Base-by-base conservation (phyloP, 768 basidiomycete genomes). In the Tulasnella calospora region DNA sequence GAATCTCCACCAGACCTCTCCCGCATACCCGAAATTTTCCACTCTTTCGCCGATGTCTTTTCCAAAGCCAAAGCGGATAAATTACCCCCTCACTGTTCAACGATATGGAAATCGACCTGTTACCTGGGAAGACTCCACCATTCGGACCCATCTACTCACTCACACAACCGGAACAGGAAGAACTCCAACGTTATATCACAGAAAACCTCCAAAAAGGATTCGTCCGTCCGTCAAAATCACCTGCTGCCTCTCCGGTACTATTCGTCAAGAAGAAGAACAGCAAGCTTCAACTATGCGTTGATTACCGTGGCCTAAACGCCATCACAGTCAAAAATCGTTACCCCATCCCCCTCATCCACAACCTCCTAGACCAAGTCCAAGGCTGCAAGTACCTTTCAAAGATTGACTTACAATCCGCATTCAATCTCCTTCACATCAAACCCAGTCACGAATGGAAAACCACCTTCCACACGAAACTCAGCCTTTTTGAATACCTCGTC, bases 291-390 rank as follows among this genome's bases (percentile, higher is more conserved):
- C 78, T 82, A 0, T 81, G 80, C 40, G 80, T 82, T 40, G 82
- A 81, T 74, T 82, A 81, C 74, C 70, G 80, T 89, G 83, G 93
- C 92, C 82, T 94, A 91, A 83, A 94, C 73, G 33, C 30, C 21
- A 55, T 74, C 7, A 74, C 73, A 44, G 21, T 74, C 15, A 81
- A 81, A 78, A 80, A 83, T 71, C 46, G 76, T 6, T 79, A 79
- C 55, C 80, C 82, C 15, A 69, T 83, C 0, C 82, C 82, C 17
- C 80, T 80, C 12, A 82, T 82, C 27, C 23, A 51, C 15, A 80
- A 82, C 51, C 67, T 78, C 46, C 27, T 82, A 30, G 78, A 81
- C 73, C 73, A 74, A 33, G 71, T 83, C 4, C 33, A 35, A 35
- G 33, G 71, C 9, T 79, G 79, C 27, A 80, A 76, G 27, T 27